phyloP scores from a whole-genome alignment of 176 grass and related monocot species.

The Avena insularis region DNA sequence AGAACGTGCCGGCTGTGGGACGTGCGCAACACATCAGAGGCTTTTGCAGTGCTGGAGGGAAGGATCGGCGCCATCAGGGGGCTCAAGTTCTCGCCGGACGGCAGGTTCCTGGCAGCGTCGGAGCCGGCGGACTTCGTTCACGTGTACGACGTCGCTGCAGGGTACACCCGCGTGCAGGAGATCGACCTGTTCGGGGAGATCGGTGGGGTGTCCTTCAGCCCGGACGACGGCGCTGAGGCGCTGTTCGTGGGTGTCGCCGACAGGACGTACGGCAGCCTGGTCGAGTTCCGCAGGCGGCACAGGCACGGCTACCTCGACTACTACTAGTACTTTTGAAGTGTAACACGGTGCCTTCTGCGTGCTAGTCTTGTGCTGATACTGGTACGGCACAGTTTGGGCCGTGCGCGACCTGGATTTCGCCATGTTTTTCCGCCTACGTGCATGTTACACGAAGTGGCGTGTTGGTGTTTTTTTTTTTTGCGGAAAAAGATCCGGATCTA shows the following conservation, averaged over 20 bases:
- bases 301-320: constrained; percentile 49
- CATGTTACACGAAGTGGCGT: neutral
- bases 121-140: constrained; percentile 87
- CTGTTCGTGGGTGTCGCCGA: constrained; percentile 79
- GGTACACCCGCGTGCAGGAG: constrained; percentile 58
- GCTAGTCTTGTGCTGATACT: neutral
- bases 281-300: constrained; percentile 70
- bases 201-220: constrained; percentile 70
- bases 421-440: neutral
- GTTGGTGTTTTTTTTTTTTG: neutral
- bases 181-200: constrained; percentile 95
- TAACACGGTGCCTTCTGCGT: too few species aligned
- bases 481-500: too few species aligned
- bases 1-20: constrained; percentile 79
- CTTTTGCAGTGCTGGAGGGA: constrained; percentile 61
- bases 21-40: constrained; percentile 49
- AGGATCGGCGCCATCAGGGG: constrained; percentile 76
- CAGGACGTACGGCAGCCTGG: constrained; percentile 69
- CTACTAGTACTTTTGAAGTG: constrained; percentile 32
- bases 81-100: constrained; percentile 70
- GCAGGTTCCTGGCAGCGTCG: constrained; percentile 69
- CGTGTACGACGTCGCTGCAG: constrained; percentile 60
- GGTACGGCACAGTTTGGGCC: neutral
- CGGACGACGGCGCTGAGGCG: constrained; percentile 52
- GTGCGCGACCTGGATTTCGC: neutral